Evolutionary conservation across 345 rosid species (phyloP).

Genomic region (Ceriops tagal): DNA sequence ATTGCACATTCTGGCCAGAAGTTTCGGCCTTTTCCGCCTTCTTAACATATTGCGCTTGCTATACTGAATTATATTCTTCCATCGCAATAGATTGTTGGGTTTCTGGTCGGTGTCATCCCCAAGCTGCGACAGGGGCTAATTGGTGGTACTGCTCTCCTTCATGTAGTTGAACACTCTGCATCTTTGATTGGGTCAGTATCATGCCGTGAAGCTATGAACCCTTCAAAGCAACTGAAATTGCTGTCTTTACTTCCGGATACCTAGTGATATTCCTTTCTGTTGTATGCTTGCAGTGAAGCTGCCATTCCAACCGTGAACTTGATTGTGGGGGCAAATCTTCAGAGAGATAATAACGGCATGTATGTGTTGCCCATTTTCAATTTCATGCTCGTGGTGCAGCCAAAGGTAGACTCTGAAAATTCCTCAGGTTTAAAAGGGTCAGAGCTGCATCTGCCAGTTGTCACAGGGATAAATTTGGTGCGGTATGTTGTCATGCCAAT

Average conservation of each 20-base stretch:
- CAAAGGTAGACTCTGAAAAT: neutral
- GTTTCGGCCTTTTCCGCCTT: no score
- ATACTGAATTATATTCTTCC: neutral
- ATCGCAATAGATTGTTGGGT: constrained; percentile 27
- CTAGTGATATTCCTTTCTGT: neutral
- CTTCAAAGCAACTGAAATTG: neutral
- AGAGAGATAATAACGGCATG: constrained; percentile 21
- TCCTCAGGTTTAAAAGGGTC: constrained; percentile 48
- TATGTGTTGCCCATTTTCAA: neutral
- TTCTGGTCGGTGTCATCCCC: constrained; percentile 28
- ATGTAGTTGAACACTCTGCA: constrained; percentile 29
- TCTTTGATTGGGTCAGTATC: constrained; percentile 34
- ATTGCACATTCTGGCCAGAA: no score
- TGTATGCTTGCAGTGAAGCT: constrained; percentile 31
- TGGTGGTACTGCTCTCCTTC: constrained; percentile 41
- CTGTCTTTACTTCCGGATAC: neutral
- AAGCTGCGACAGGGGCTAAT: constrained; percentile 21
- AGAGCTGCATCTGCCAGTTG: constrained; percentile 10
- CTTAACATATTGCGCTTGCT: neutral
- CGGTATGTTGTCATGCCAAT: constrained; percentile 36
- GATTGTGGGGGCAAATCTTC: constrained; percentile 50
- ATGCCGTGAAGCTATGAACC: neutral
- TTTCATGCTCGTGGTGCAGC: neutral
- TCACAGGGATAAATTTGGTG: constrained; percentile 36
- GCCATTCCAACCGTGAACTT: constrained; percentile 41